A percentile compares a stretch with the other conserved stretches of the same genome.
Evolutionary conservation across 805 yeast genomes (phyloP).

Genomic region (Monosporozyma solicola): DNA sequence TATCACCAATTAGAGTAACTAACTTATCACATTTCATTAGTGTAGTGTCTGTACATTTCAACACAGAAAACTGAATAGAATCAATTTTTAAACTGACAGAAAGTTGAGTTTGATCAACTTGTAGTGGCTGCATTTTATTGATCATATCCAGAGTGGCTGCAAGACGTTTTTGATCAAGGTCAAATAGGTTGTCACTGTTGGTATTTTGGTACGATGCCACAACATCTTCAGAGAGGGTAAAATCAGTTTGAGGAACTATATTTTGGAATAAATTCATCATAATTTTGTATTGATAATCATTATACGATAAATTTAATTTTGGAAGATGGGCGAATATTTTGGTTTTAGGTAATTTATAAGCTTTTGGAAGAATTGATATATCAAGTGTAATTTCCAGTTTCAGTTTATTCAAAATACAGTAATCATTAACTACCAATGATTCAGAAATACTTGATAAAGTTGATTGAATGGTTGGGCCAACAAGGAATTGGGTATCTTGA

Average conservation of each 20-base stretch:
- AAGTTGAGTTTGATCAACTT: conserved; percentile 49
- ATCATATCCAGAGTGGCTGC: conserved; percentile 14
- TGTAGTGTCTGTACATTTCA: conserved; percentile 55
- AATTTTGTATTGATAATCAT: conserved; percentile 85
- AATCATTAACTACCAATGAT: conserved; percentile 29
- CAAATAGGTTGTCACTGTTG: conserved; percentile 6
- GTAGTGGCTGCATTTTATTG: conserved; percentile 37
- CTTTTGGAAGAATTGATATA: conserved; percentile 76
- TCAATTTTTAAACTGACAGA: conserved; percentile 69
- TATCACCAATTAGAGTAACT: conserved; percentile 63
- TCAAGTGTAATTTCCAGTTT: conserved; percentile 68
- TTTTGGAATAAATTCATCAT: conserved; percentile 69
- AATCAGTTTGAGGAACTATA: conserved; percentile 23
- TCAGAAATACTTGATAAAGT: conserved; percentile 66
- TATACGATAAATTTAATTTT: conserved; percentile 55
- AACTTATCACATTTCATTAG: conserved; percentile 57
- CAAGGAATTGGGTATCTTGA: conserved; percentile 78
- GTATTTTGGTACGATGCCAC: background rate
- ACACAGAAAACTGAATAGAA: conserved; percentile 49
- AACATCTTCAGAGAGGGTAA: background rate
- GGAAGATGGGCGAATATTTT: conserved; percentile 75
- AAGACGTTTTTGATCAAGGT: conserved; percentile 22
- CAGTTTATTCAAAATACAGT: conserved; percentile 66
- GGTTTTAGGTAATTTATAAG: conserved; percentile 60
- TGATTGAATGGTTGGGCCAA: conserved; percentile 73